Conservation (phyloP, 257 asterid species). For the Asclepias syriaca region DNA sequence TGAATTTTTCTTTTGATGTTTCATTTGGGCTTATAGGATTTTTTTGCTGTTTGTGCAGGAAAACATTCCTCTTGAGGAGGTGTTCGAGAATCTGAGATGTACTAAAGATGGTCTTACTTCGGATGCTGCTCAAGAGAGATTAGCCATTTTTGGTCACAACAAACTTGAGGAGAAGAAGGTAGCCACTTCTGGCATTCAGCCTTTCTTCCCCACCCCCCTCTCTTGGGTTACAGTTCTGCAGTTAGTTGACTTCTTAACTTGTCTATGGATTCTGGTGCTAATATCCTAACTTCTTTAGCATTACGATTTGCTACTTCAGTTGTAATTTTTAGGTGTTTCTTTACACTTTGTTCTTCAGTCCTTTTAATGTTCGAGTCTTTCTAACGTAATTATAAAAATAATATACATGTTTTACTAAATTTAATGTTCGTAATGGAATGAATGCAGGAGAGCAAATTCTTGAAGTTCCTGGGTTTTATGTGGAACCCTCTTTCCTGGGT, state of each 20-base stretch:
- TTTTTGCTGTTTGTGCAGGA: conserved; percentile 51
- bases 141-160: conserved; percentile 87
- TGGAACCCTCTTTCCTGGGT: conserved; percentile 99
- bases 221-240: conserved; percentile 16
- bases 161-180: conserved; percentile 99
- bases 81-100: conserved; percentile 93
- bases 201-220: not conserved
- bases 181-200: not conserved
- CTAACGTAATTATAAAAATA: not conserved
- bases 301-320: not conserved
- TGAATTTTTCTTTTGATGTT: conserved; percentile 12
- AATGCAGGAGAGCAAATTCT: conserved; percentile 82
- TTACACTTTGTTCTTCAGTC: not conserved
- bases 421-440: conserved; percentile 16
- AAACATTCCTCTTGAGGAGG: conserved; percentile 93
- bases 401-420: not conserved
- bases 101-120: conserved; percentile 76
- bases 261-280: not conserved
- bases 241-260: not conserved
- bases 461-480: conserved; percentile 95
- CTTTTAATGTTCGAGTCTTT: not conserved
- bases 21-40: conserved; percentile 11
- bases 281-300: not conserved
- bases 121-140: conserved; percentile 81
- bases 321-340: not conserved